Evolutionary conservation across 768 basidiomycete genomes (phyloP).

Genomic region (Lyophyllum decastes): DNA sequence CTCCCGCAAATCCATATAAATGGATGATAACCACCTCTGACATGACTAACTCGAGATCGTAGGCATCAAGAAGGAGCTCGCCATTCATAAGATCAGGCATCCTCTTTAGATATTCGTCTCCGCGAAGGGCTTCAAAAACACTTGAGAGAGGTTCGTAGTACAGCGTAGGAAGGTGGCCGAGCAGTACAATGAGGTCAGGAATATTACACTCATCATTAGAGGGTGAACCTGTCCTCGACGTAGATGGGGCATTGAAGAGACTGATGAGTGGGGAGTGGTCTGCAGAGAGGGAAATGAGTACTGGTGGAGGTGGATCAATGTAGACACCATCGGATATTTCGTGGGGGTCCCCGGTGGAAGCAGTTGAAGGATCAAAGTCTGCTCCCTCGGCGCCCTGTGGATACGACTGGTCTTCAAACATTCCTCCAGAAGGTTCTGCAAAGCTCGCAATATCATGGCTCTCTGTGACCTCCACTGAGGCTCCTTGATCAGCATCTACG

Average conservation of each 20-base stretch:
- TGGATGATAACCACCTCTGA: constrained; percentile 54
- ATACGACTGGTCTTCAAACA: background rate
- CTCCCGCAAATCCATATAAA: background rate
- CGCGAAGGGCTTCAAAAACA: constrained; percentile 73
- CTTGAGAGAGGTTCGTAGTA: constrained; percentile 76
- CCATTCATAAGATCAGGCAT: constrained; percentile 51
- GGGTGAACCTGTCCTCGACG: constrained; percentile 26
- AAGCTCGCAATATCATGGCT: background rate
- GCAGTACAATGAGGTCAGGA: constrained; percentile 43
- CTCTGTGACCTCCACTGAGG: background rate
- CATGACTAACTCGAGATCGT: constrained; percentile 62
- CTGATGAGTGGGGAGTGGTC: constrained; percentile 41
- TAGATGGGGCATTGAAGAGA: constrained; percentile 57
- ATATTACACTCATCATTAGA: constrained; percentile 17
- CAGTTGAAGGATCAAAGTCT: constrained; percentile 8
- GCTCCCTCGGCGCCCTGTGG: constrained; percentile 2
- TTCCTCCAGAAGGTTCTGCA: background rate
- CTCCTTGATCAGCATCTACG: background rate
- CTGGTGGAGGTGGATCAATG: constrained; percentile 75
- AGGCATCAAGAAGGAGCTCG: constrained; percentile 72
- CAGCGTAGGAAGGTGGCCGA: constrained; percentile 65
- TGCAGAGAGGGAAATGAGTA: constrained; percentile 49
- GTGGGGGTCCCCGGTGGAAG: constrained; percentile 45
- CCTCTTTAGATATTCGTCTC: constrained; percentile 53
- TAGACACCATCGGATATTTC: constrained; percentile 68